Percentiles rank a stretch among this genome's conserved stretches.
These are phyloP conservation scores for Ganoderma resinaceum DNA, from an alignment of 1,284 basidiomycete genomes.

Conservation along the genomic window DNA sequence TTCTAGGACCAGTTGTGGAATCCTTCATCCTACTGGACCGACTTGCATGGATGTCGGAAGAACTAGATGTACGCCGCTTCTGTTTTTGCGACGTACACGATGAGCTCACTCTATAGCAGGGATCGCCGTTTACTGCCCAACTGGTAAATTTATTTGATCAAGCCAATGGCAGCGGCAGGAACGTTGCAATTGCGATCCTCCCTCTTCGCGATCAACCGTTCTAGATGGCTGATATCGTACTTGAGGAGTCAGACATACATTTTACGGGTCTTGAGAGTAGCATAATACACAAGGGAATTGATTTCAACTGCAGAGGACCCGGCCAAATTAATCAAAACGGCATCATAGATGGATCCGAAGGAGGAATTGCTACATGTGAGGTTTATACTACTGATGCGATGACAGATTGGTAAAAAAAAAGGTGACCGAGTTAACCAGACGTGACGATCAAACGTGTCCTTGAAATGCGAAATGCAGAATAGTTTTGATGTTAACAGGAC, in stretches of 20 bases:
- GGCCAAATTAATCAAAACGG: background rate
- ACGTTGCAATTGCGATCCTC: constrained; percentile 53
- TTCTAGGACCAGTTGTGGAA: constrained; percentile 50
- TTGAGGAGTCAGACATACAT: background rate
- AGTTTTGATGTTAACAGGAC: background rate
- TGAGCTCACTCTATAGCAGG: constrained; percentile 10
- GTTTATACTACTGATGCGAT: constrained; percentile 27
- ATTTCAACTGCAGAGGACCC: background rate
- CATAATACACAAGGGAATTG: constrained; percentile 26
- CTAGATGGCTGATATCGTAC: background rate
- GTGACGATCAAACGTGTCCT: constrained; percentile 8
- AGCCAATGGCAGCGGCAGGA: constrained; percentile 66
- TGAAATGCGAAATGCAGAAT: constrained; percentile 9
- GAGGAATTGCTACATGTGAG: constrained; percentile 31
- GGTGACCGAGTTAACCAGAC: constrained; percentile 17
- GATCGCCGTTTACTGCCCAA: constrained; percentile 42
- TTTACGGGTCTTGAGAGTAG: constrained; percentile 16
- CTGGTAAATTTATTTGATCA: constrained; percentile 74
- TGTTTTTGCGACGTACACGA: background rate
- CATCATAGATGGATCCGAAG: constrained; percentile 11
- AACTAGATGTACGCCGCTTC: constrained; percentile 32
- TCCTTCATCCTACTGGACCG: constrained; percentile 49
- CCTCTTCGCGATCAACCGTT: background rate
- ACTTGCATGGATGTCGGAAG: constrained; percentile 43
- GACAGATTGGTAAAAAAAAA: constrained; percentile 22